Evolutionary conservation across 495 filamentous ascomycete species (phyloP).

Genomic region (Hyphodiscus hymeniophilus): DNA sequence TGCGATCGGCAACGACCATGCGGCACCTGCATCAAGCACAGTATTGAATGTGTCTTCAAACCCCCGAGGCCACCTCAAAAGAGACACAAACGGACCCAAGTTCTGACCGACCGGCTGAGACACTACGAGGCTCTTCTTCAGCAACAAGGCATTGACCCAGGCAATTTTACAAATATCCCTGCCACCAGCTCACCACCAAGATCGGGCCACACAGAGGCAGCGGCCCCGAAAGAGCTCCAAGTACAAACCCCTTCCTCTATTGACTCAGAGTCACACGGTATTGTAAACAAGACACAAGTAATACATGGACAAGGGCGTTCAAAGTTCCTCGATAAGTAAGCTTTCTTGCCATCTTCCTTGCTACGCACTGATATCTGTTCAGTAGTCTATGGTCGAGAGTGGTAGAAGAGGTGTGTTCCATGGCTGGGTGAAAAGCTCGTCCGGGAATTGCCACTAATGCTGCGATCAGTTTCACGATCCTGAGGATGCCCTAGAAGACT

Average conservation of each 20-base stretch:
- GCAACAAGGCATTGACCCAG: slow-evolving; percentile 35
- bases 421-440: background rate
- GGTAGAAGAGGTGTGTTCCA: slow-evolving; percentile 11
- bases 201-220: background rate
- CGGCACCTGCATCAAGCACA: slow-evolving; percentile 68
- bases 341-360: background rate
- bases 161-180: slow-evolving; percentile 5
- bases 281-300: slow-evolving; percentile 5
- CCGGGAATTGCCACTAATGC: slow-evolving; percentile 1
- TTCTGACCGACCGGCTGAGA: slow-evolving; percentile 40
- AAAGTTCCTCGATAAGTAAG: slow-evolving; percentile 15
- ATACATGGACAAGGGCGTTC: slow-evolving; percentile 9
- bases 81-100: slow-evolving; percentile 44
- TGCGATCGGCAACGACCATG: slow-evolving; percentile 74
- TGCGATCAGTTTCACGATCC: slow-evolving; percentile 8
- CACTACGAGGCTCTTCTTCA: slow-evolving; percentile 44
- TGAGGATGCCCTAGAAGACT: slow-evolving; percentile 2
- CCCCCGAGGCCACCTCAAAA: slow-evolving; percentile 65
- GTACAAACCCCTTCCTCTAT: background rate
- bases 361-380: slow-evolving; percentile 1
- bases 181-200: background rate
- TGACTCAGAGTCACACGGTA: background rate
- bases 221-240: background rate
- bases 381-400: slow-evolving; percentile 16
- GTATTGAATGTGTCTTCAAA: slow-evolving; percentile 77